Conservation (phyloP, 352 stramenopile species). For the Globisporangium recalcitrans region DNA sequence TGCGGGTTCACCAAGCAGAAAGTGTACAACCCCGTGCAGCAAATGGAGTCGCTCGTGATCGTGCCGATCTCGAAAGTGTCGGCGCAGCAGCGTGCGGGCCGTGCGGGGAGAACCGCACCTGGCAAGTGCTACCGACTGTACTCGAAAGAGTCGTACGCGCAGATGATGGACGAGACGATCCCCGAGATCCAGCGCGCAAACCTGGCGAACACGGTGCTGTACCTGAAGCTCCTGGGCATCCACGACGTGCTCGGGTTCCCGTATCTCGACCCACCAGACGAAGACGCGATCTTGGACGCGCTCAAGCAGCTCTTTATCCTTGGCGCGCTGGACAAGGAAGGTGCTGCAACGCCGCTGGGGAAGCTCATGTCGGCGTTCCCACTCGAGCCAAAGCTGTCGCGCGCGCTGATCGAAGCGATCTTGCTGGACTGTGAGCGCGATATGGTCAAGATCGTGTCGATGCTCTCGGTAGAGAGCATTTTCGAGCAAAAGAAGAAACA, state of each 20-base stretch:
- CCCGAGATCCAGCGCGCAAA: conserved; percentile 97
- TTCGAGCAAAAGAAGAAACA: conserved; percentile 36
- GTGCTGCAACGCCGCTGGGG: conserved; percentile 53
- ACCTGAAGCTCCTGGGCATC: conserved; percentile 69
- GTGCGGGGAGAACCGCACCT: conserved; percentile 92
- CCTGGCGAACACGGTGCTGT: conserved; percentile 93
- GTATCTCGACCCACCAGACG: conserved; percentile 62
- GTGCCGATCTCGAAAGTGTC: conserved; percentile 94
- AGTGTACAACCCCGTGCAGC: conserved; percentile 70
- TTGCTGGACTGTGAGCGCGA: conserved; percentile 50
- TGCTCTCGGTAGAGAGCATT: conserved; percentile 81
- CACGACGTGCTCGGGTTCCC: conserved; percentile 66
- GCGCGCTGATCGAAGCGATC: conserved; percentile 61
- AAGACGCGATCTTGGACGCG: conserved; percentile 68
- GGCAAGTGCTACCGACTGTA: conserved; percentile 99
- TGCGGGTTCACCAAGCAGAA: conserved; percentile 91
- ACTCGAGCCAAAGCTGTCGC: conserved; percentile 67
- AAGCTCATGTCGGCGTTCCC: conserved; percentile 83
- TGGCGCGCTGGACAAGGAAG: conserved; percentile 45
- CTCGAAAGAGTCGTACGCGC: conserved; percentile 95
- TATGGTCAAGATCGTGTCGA: conserved; percentile 68
- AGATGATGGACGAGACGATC: conserved; percentile 96
- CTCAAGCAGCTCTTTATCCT: conserved; percentile 74
- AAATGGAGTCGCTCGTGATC: conserved; percentile 86
- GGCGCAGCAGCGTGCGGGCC: conserved; percentile 93